Evolutionary conservation across 495 filamentous ascomycete genomes (phyloP).

Genomic region (Daldinia grandis): DNA sequence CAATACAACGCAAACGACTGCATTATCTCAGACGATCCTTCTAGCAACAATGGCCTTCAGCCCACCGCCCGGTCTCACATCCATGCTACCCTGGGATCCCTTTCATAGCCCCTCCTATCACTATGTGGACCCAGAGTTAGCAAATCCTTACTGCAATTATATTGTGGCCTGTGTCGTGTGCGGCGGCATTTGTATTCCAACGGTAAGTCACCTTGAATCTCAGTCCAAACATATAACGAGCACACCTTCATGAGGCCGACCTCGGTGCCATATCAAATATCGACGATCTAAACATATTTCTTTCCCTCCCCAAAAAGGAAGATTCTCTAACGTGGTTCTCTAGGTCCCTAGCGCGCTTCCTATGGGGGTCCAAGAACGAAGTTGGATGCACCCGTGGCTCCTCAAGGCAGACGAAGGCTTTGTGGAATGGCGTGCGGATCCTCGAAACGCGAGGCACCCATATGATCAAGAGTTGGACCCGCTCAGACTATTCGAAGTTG

Average conservation of each 20-base stretch:
- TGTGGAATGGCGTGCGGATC: slow-evolving; percentile 13
- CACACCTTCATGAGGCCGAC: background rate
- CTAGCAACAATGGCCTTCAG: background rate
- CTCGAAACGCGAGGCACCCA: background rate
- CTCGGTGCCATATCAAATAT: background rate
- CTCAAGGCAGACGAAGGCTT: slow-evolving; percentile 14
- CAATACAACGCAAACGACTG: background rate
- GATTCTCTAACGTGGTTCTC: slow-evolving; percentile 4
- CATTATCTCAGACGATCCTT: background rate
- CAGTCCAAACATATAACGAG: background rate
- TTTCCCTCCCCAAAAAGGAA: background rate
- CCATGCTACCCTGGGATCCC: background rate
- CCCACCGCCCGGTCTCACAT: background rate
- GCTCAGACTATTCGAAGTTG: background rate
- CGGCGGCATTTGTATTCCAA: slow-evolving; percentile 27
- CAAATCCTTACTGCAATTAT: background rate
- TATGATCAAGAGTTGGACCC: background rate
- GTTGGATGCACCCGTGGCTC: slow-evolving; percentile 30
- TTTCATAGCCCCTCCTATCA: too few species aligned
- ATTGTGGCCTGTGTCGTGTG: slow-evolving; percentile 34
- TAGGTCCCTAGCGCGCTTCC: background rate
- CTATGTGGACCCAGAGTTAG: background rate
- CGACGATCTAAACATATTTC: background rate
- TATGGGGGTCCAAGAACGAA: background rate
- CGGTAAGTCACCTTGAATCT: slow-evolving; percentile 12